Evolutionary conservation across 192 early-diverging fungal genomes (phyloP).

Genomic region (Backusella psychrophila): DNA sequence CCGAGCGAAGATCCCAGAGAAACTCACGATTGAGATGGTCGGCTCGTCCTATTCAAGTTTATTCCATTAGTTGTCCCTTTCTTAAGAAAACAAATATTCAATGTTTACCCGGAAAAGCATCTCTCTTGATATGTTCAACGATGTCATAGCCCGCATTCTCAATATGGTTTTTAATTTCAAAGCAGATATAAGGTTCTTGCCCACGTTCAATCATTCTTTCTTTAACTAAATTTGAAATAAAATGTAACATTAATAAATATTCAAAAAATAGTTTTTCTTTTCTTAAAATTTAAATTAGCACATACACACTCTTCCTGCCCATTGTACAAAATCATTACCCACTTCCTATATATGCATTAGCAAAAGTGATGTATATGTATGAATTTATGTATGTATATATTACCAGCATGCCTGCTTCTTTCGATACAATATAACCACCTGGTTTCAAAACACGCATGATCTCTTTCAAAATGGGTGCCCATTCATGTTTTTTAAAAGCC

Average conservation of each 20-base stretch:
- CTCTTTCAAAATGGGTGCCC: slow-evolving; percentile 9
- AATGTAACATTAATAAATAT: neutral
- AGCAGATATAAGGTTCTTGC: slow-evolving; percentile 22
- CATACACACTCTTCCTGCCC: slow-evolving; percentile 16
- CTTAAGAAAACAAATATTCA: neutral
- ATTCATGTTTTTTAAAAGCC: slow-evolving; percentile 15
- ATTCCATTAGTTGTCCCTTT: neutral
- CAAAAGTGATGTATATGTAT: neutral
- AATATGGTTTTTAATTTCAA: neutral
- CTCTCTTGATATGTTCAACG: slow-evolving; percentile 1
- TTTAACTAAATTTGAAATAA: slow-evolving; percentile 14
- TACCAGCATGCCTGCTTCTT: slow-evolving; percentile 29
- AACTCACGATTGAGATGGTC: slow-evolving; percentile 24
- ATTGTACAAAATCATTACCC: slow-evolving; percentile 13
- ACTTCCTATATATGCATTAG: slow-evolving; percentile 3
- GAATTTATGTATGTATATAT: neutral
- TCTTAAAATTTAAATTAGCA: neutral
- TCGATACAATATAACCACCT: slow-evolving; percentile 31
- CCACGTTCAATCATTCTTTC: slow-evolving; percentile 12
- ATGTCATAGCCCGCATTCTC: slow-evolving; percentile 6
- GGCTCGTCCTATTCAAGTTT: neutral
- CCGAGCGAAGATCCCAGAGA: slow-evolving; percentile 3
- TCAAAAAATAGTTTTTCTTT: neutral
- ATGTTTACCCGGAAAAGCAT: slow-evolving; percentile 2
- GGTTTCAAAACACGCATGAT: slow-evolving; percentile 16